phyloP scores from a whole-genome alignment of 306 rosid species.

The Rosa multiflora region DNA sequence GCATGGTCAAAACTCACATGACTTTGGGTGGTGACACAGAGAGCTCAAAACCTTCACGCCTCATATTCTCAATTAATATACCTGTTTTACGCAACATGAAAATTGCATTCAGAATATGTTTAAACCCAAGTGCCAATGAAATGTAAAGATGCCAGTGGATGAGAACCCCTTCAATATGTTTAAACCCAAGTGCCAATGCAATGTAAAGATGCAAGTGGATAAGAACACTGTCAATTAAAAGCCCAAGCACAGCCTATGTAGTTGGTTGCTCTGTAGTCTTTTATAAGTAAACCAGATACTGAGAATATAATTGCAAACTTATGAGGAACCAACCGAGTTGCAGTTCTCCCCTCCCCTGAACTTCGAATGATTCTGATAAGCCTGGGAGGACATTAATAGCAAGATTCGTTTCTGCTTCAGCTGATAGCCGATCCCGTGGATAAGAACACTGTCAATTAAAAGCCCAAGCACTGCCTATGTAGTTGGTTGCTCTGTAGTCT shows the following conservation, averaged over 20 bases:
- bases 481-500: background rate
- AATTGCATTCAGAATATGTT: slow-evolving; percentile 22
- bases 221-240: background rate
- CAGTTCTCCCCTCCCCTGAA: slow-evolving; percentile 99
- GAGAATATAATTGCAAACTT: slow-evolving; percentile 22
- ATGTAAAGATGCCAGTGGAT: slow-evolving; percentile 6
- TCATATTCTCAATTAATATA: slow-evolving; percentile 94
- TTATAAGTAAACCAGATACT: slow-evolving; percentile 7
- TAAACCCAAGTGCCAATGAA: slow-evolving; percentile 3
- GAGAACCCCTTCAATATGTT: background rate
- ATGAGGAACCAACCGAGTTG: slow-evolving; percentile 73
- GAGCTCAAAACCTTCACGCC: slow-evolving; percentile 96
- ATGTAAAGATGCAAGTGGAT: slow-evolving; percentile 6
- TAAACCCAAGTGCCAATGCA: slow-evolving; percentile 3
- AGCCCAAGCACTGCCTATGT: background rate
- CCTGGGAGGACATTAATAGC: slow-evolving; percentile 98
- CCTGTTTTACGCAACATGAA: slow-evolving; percentile 54
- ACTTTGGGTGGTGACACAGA: slow-evolving; percentile 98
- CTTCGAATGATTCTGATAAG: slow-evolving; percentile 87
- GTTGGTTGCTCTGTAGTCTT: background rate
- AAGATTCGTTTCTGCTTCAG: slow-evolving; percentile 98
- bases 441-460: background rate
- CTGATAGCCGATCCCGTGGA: slow-evolving; percentile 64
- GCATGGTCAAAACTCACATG: slow-evolving; percentile 66
- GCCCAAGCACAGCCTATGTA: background rate